Conservation (phyloP, 805 yeast species). For the Ogataea pini region DNA sequence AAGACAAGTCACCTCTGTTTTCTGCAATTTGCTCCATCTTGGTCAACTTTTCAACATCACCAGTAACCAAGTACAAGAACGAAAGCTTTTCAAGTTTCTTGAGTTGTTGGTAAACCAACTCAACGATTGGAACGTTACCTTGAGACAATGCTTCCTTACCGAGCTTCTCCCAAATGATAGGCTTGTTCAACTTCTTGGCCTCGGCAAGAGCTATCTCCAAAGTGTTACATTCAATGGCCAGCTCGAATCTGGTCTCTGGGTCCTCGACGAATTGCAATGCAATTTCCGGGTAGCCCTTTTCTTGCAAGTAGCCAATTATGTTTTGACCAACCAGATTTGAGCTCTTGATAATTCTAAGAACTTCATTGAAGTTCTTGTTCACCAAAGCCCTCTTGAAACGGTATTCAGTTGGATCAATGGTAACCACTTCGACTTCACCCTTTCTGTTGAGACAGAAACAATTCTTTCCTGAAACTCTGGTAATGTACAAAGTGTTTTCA, state of each 20-base stretch:
- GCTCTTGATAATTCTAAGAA: conserved; percentile 78
- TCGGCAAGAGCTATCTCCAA: conserved; percentile 83
- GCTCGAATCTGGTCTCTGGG: conserved; percentile 92
- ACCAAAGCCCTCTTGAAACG: conserved; percentile 92
- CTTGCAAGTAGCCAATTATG: conserved; percentile 90
- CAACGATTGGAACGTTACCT: conserved; percentile 85
- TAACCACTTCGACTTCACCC: conserved; percentile 76
- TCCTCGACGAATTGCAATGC: conserved; percentile 97
- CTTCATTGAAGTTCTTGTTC: conserved; percentile 88
- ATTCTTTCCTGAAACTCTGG: conserved; percentile 65
- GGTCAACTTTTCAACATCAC: conserved; percentile 70
- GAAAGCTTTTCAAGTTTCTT: conserved; percentile 86
- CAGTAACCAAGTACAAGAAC: conserved; percentile 81
- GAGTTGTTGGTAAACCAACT: conserved; percentile 84
- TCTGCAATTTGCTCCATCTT: conserved; percentile 92
- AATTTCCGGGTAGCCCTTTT: conserved; percentile 95
- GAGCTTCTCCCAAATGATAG: conserved; percentile 74
- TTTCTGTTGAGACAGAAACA: conserved; percentile 82
- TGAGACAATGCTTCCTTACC: conserved; percentile 86
- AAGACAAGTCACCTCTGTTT: conserved; percentile 75
- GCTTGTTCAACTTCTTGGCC: conserved; percentile 73
- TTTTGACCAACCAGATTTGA: conserved; percentile 97
- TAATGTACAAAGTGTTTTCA: conserved; percentile 82
- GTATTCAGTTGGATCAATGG: conserved; percentile 95
- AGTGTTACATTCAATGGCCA: conserved; percentile 93